Evolutionary conservation across 2,329 filamentous ascomycete genomes (phyloP).

Genomic region (Nothophoma quercina): DNA sequence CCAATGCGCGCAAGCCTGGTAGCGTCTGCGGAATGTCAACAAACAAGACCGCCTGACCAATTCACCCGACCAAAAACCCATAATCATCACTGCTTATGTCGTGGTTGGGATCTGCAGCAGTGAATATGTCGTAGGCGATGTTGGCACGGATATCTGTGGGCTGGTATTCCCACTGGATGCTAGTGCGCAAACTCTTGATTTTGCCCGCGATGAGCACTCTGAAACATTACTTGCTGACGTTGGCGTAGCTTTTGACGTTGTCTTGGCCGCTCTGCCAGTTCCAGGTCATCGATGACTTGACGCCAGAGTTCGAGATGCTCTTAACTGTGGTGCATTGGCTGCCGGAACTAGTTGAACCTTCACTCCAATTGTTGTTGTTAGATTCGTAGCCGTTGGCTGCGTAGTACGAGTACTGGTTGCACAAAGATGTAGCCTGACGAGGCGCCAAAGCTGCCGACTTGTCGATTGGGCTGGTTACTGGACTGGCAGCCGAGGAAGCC

Average conservation of each 20-base stretch:
- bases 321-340: constrained; percentile 32
- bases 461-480: background rate
- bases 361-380: constrained; percentile 35
- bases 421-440: constrained; percentile 23
- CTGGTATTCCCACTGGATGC: constrained; percentile 31
- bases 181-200: constrained; percentile 30
- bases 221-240: constrained; percentile 27
- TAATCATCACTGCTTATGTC: constrained; percentile 35
- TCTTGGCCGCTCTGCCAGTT: constrained; percentile 28
- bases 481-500: constrained; percentile 2
- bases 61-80: constrained; percentile 37
- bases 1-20: constrained; percentile 27
- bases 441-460: background rate
- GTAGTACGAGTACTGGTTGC: constrained; percentile 29
- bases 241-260: constrained; percentile 37
- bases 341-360: constrained; percentile 23
- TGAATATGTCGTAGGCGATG: constrained; percentile 40
- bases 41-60: background rate
- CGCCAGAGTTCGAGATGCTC: constrained; percentile 22
- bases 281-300: constrained; percentile 29
- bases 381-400: constrained; percentile 32
- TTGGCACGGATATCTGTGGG: constrained; percentile 25
- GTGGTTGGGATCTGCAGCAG: constrained; percentile 29
- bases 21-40: background rate
- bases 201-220: constrained; percentile 25